A percentile compares a stretch with the other conserved stretches of the same genome.
These are phyloP conservation scores for Boletus huronensis DNA, from an alignment of 768 basidiomycete genomes.

Conservation along the genomic window DNA sequence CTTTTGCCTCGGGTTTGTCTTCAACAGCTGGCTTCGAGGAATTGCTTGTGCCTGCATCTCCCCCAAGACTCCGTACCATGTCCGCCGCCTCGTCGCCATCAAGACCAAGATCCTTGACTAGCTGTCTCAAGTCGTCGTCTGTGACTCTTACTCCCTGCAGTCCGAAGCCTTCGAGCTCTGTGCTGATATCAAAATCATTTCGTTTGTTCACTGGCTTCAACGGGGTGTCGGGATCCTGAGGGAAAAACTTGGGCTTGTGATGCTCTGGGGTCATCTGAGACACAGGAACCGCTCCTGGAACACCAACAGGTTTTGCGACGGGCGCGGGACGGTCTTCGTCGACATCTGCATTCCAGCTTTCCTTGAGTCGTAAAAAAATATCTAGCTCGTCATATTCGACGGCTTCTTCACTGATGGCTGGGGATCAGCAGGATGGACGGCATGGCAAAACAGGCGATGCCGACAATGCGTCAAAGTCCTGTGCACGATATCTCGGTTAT, in stretches of 20 bases:
- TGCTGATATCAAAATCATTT: conserved; percentile 60
- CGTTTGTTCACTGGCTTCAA: conserved; percentile 57
- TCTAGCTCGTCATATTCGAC: conserved; percentile 76
- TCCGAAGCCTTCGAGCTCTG: conserved; percentile 65
- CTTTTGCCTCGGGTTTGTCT: conserved; percentile 6
- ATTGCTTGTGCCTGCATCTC: conserved; percentile 16
- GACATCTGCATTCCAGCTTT: conserved; percentile 55
- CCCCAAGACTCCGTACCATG: conserved; percentile 60
- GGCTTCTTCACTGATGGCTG: conserved; percentile 67
- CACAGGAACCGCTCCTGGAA: conserved; percentile 74
- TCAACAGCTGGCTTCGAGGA: conserved; percentile 9
- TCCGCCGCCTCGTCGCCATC: conserved; percentile 75
- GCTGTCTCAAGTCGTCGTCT: conserved; percentile 64
- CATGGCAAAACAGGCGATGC: conserved; percentile 23
- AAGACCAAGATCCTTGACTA: conserved; percentile 74
- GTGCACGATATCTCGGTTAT: conserved; percentile 3
- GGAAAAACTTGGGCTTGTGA: conserved; percentile 55
- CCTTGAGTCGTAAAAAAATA: conserved; percentile 67
- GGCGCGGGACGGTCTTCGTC: conserved; percentile 62
- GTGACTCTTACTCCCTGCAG: conserved; percentile 76
- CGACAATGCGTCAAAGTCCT: conserved; percentile 77
- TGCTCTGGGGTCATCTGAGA: conserved; percentile 79
- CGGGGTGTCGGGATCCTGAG: conserved; percentile 42
- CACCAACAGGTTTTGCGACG: conserved; percentile 62
- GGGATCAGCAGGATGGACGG: conserved; percentile 6